Percentiles rank a stretch among this genome's conserved stretches.
phyloP scores from a whole-genome alignment of 2,329 filamentous ascomycete genomes.

The Neonectria sp. region DNA sequence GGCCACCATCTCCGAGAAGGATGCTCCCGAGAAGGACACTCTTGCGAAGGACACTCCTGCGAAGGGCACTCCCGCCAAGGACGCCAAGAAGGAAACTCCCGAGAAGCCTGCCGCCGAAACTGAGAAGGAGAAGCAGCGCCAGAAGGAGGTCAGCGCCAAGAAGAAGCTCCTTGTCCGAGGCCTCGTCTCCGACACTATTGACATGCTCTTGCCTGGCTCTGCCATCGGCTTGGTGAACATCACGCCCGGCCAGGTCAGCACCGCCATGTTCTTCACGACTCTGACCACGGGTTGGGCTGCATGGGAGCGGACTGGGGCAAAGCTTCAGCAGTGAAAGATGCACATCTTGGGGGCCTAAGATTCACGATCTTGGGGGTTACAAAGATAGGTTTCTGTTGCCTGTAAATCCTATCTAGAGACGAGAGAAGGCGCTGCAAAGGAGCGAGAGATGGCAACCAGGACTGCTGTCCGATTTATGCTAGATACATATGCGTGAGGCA shows the following conservation, averaged over 20 bases:
- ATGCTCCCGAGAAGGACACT: slow-evolving; percentile 18
- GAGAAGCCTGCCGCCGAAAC: slow-evolving; percentile 40
- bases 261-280: slow-evolving; percentile 74
- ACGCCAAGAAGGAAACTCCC: slow-evolving; percentile 30
- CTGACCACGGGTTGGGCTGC: slow-evolving; percentile 72
- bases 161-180: slow-evolving; percentile 60
- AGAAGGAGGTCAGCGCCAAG: slow-evolving; percentile 52
- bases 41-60: slow-evolving; percentile 29
- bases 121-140: slow-evolving; percentile 54
- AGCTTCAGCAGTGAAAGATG: slow-evolving; percentile 38
- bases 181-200: slow-evolving; percentile 71
- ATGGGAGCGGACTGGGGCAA: slow-evolving; percentile 67
- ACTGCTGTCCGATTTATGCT: not conserved
- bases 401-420: not conserved
- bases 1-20: slow-evolving; percentile 35
- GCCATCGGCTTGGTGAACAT: slow-evolving; percentile 73
- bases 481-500: slow-evolving; percentile 3
- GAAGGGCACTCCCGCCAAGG: slow-evolving; percentile 24
- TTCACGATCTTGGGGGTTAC: not conserved
- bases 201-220: slow-evolving; percentile 73
- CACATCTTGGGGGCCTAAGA: not conserved
- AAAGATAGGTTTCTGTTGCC: slow-evolving; percentile 15
- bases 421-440: not conserved
- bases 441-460: slow-evolving; percentile 2
- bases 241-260: slow-evolving; percentile 66